These are phyloP conservation scores for Cruciata laevipes DNA, from an alignment of 257 asterid genomes.

Conservation along the genomic window DNA sequence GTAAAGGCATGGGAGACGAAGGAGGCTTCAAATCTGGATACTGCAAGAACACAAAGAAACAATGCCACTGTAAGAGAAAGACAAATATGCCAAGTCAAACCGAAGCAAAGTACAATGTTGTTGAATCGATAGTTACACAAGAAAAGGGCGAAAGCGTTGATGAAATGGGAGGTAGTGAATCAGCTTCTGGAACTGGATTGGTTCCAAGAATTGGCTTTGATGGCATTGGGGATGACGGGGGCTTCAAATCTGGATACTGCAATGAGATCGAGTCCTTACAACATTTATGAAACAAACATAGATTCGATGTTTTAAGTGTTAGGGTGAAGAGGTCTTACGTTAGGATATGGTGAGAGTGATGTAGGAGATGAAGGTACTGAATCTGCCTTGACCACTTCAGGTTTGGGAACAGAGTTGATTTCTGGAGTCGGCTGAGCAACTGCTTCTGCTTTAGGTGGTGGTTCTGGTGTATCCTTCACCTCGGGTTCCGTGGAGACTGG, in stretches of 20 bases:
- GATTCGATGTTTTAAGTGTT: background rate
- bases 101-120: background rate
- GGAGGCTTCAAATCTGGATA: constrained; percentile 97
- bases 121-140: background rate
- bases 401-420: constrained; percentile 49
- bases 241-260: background rate
- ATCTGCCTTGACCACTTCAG: constrained; percentile 38
- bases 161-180: background rate
- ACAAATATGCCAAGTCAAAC: background rate
- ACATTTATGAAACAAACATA: background rate
- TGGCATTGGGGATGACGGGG: background rate
- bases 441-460: constrained; percentile 30
- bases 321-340: constrained; percentile 37
- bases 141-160: background rate
- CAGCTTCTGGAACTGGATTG: background rate
- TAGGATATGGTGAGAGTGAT: constrained; percentile 86
- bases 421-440: constrained; percentile 38
- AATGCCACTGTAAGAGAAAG: background rate
- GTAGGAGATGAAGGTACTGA: constrained; percentile 39
- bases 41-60: constrained; percentile 33
- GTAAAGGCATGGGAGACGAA: constrained; percentile 84
- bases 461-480: constrained; percentile 20
- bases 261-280: background rate
- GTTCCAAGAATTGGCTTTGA: background rate
- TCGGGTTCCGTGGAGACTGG: constrained; percentile 29